Evolutionary conservation across 495 filamentous ascomycete genomes (phyloP).

Genomic region (Chlorociboria aeruginascens): DNA sequence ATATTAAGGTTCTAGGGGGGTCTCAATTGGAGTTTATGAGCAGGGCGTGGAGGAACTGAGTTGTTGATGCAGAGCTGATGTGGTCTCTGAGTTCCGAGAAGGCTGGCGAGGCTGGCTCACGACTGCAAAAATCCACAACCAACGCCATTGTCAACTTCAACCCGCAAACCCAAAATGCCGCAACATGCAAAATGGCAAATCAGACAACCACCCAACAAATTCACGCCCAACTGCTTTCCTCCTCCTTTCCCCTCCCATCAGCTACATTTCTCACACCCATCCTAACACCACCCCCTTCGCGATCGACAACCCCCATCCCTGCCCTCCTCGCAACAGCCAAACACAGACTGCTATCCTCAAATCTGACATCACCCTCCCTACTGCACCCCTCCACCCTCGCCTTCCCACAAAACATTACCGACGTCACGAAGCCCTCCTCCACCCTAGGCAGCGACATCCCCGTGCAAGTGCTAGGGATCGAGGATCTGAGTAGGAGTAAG

Average conservation of each 20-base stretch:
- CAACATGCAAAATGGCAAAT: slow-evolving; percentile 2
- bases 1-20: background rate
- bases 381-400: slow-evolving; percentile 24
- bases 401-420: slow-evolving; percentile 27
- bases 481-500: slow-evolving; percentile 63
- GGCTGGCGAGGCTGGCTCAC: background rate
- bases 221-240: slow-evolving; percentile 21
- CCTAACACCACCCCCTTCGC: slow-evolving; percentile 25
- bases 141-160: background rate
- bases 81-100: background rate
- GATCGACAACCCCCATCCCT: slow-evolving; percentile 46
- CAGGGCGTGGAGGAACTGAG: background rate
- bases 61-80: background rate
- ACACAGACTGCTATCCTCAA: slow-evolving; percentile 65
- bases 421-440: background rate
- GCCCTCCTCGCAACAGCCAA: slow-evolving; percentile 68
- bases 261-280: slow-evolving; percentile 10
- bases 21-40: background rate
- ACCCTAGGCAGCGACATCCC: slow-evolving; percentile 36
- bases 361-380: slow-evolving; percentile 54
- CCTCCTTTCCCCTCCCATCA: slow-evolving; percentile 20
- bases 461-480: slow-evolving; percentile 75
- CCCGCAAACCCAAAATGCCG: background rate
- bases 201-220: slow-evolving; percentile 17
- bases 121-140: background rate